Base-by-base conservation (phyloP, 345 rosid genomes). In the Ceriops decandra region DNA sequence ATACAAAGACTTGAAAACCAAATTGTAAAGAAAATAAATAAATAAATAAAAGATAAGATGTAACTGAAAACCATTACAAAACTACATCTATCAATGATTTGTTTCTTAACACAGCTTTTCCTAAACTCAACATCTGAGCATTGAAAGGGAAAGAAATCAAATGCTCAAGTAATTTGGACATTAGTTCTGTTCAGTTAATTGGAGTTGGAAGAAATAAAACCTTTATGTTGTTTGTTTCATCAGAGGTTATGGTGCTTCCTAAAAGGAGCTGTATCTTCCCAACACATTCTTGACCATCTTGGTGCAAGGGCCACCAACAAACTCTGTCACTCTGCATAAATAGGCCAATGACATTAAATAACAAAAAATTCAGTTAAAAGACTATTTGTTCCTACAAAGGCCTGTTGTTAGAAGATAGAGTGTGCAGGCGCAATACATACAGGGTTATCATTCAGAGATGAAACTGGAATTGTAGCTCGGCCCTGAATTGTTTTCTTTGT, bases 201-300 rank as follows among this genome's bases (percentile, higher is more conserved):
- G 10, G 20, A 53, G 60, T 32, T 38, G n/a, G 57, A 73, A 68
- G 52, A 68, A 46, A 57, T 52, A 52, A 67, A 63, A 91, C 99
- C 92, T 95, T 91, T 63, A 95, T 85, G 71, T 84, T 90, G 74
- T 76, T 82, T 22, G 83, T 84, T 81, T 95, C 95, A 51, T 84
- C 90, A 19, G 80, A 78, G 57, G 91, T 80, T 64, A 81, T 76
- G 24, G 90, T 85, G 68, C 87, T 86, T 61, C 91, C 89, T 73
- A 86, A 74, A 28, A 75, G 89, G 73, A 95, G 91, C 80, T 91
- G 97, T 82, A 93, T 84, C 84, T 95, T 95, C 72, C 99, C 97
- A 31, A 91, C 88, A 83, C 97, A 95, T 83, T 89, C 97, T 82
- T 90, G 87, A 82, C 86, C 97, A 71, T 86, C 96, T 62, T 83